Evolutionary conservation across 768 basidiomycete genomes (phyloP).

Genomic region (Mrakia hoshinonis): DNA sequence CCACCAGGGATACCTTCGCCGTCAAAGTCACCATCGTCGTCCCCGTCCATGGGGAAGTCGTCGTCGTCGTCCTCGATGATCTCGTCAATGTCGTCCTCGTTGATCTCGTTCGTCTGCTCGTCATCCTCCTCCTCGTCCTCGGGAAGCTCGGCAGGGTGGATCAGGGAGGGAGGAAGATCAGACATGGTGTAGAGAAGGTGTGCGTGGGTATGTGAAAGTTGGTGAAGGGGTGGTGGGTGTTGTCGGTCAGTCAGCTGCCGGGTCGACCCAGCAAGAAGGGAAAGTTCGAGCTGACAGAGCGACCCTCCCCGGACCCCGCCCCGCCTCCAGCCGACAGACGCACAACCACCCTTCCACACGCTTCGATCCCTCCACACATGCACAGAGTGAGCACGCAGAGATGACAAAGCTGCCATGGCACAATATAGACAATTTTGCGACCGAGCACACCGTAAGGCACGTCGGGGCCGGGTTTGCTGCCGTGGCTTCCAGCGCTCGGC

Average conservation of each 20-base stretch:
- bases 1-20: slow-evolving; percentile 51
- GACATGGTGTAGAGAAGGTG: neutral
- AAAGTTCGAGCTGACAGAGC: neutral
- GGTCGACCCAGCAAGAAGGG: no score
- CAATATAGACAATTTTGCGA: no score
- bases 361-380: neutral
- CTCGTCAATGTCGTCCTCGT: slow-evolving; percentile 30
- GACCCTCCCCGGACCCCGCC: neutral
- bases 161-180: slow-evolving; percentile 2
- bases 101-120: slow-evolving; percentile 6
- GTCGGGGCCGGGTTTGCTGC: no score
- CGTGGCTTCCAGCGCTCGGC: no score
- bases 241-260: neutral
- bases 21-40: slow-evolving; percentile 36
- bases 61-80: slow-evolving; percentile 33
- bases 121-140: slow-evolving; percentile 26
- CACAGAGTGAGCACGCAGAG: no score
- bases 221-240: neutral
- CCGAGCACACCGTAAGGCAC: no score
- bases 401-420: no score
- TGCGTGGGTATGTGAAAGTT: neutral
- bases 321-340: neutral
- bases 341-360: no score
- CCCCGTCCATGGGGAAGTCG: slow-evolving; percentile 34
- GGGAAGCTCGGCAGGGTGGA: neutral